phyloP scores from a whole-genome alignment of 495 filamentous ascomycete genomes.

The Alectoria sarmentosa region DNA sequence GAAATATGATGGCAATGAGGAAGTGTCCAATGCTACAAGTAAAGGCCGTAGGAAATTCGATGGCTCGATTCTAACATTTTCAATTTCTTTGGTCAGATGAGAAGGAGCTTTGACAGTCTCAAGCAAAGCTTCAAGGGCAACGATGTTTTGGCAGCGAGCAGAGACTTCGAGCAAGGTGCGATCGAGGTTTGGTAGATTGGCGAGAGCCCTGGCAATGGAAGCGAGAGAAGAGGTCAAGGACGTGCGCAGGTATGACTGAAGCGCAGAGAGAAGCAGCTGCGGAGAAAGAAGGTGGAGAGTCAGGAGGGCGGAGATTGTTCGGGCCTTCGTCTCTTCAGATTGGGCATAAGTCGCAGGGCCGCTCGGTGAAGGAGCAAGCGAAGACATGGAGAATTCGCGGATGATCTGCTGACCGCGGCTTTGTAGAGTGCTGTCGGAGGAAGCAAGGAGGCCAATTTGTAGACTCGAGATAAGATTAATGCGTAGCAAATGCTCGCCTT shows the following conservation, averaged over 20 bases:
- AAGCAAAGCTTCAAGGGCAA: slow-evolving; percentile 76
- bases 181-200: slow-evolving; percentile 74
- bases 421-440: slow-evolving; percentile 61
- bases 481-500: slow-evolving; percentile 66
- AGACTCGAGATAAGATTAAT: slow-evolving; percentile 63
- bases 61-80: slow-evolving; percentile 14
- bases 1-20: slow-evolving; percentile 81
- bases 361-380: slow-evolving; percentile 36
- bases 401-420: slow-evolving; percentile 72
- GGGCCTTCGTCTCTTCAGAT: slow-evolving; percentile 65
- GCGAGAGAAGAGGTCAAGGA: slow-evolving; percentile 69
- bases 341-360: slow-evolving; percentile 60
- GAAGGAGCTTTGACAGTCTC: slow-evolving; percentile 55
- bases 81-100: slow-evolving; percentile 41
- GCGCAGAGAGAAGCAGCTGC: slow-evolving; percentile 62
- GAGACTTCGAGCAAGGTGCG: slow-evolving; percentile 75
- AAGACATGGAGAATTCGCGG: slow-evolving; percentile 74
- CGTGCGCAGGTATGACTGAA: slow-evolving; percentile 74
- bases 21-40: slow-evolving; percentile 73
- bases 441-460: slow-evolving; percentile 55
- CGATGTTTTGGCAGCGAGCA: slow-evolving; percentile 80
- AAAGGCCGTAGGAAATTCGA: slow-evolving; percentile 65
- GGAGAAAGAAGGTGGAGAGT: slow-evolving; percentile 80
- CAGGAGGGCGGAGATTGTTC: slow-evolving; percentile 65
- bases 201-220: slow-evolving; percentile 62